Conservation (phyloP, 208 protist species). For the Naegleria lovaniensis region DNA sequence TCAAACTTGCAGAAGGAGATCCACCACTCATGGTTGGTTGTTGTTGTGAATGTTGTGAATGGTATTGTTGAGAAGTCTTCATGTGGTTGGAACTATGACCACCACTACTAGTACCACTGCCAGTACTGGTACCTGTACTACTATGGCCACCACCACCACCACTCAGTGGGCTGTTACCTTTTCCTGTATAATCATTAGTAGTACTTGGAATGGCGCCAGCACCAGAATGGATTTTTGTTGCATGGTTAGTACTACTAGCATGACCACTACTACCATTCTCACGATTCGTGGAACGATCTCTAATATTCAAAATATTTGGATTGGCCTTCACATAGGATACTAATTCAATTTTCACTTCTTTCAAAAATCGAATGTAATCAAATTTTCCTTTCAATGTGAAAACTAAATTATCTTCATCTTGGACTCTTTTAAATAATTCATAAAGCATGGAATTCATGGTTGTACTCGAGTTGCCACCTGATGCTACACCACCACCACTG, state of each 20-base stretch:
- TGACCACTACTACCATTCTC: neutral
- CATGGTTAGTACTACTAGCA: too few relatives aligned
- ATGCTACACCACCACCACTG: too few relatives aligned
- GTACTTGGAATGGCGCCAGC: too few relatives aligned
- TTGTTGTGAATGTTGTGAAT: too few relatives aligned
- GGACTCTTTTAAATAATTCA: neutral
- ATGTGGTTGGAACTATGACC: neutral
- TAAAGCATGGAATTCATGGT: neutral
- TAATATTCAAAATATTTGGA: neutral
- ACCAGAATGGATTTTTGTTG: too few relatives aligned
- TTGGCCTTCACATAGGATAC: neutral
- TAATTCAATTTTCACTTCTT: neutral
- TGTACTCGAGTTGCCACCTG: neutral
- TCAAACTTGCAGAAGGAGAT: too few relatives aligned
- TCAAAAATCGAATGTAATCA: neutral
- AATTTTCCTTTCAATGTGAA: neutral
- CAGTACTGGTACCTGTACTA: neutral
- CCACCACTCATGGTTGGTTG: too few relatives aligned
- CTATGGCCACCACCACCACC: neutral
- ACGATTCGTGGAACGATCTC: too few relatives aligned
- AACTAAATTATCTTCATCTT: neutral
- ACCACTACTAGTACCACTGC: neutral
- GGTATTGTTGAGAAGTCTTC: too few relatives aligned
- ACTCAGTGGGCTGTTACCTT: neutral
- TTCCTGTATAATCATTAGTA: too few relatives aligned